Percentiles rank a stretch among this genome's conserved stretches.
phyloP scores from a whole-genome alignment of 768 basidiomycete genomes.

The Cubamyces lactineus region DNA sequence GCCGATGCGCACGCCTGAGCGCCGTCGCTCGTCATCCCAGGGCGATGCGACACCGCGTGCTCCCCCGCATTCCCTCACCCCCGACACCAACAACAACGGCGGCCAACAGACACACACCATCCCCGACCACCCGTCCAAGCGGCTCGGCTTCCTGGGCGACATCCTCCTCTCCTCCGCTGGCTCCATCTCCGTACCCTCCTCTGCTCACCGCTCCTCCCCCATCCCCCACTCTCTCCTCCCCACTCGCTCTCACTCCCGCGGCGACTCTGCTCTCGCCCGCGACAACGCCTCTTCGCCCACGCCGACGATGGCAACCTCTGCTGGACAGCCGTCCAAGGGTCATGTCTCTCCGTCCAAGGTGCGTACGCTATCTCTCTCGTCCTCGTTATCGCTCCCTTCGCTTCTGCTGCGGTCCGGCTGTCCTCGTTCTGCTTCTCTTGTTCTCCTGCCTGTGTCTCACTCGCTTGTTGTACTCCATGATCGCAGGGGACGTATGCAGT shows the following conservation, averaged over 20 bases:
- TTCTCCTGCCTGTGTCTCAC: neutral
- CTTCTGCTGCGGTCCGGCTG: neutral
- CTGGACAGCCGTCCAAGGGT: constrained; percentile 26
- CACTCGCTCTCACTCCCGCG: constrained; percentile 30
- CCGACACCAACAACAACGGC: neutral
- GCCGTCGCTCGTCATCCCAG: constrained; percentile 24
- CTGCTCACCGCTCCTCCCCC: constrained; percentile 25
- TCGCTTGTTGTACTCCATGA: too few species aligned
- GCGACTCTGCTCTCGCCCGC: constrained; percentile 30
- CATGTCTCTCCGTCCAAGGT: constrained; percentile 40
- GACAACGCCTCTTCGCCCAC: constrained; percentile 31
- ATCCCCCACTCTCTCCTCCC: constrained; percentile 26
- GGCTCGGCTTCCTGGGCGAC: constrained; percentile 28
- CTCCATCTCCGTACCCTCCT: constrained; percentile 3
- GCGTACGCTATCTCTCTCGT: neutral
- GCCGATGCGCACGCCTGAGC: constrained; percentile 7
- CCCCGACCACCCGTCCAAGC: constrained; percentile 13
- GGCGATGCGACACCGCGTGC: constrained; percentile 24
- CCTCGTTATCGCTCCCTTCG: neutral
- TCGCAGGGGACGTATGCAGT: too few species aligned
- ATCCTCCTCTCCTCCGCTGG: constrained; percentile 12
- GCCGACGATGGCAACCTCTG: constrained; percentile 28
- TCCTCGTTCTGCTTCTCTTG: neutral
- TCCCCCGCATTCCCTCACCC: constrained; percentile 1
- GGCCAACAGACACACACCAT: neutral